Conservation (phyloP, 2,329 filamentous ascomycete genomes). For the Penicillium sp. region DNA sequence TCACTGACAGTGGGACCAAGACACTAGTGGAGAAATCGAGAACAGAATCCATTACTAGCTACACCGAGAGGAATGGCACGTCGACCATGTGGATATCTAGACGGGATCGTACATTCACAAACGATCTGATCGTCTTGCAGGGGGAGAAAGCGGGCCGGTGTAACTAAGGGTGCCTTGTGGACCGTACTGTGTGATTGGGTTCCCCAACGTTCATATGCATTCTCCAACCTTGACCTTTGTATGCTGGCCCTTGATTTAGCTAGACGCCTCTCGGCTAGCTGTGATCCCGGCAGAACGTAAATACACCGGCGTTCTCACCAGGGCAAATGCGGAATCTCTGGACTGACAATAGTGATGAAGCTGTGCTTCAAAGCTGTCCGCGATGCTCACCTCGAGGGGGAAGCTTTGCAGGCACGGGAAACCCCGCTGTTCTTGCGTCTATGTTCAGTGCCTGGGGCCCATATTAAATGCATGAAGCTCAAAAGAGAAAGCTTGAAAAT, state of each 20-base stretch:
- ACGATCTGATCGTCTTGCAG: conserved; percentile 21
- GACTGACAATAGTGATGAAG: conserved; percentile 2
- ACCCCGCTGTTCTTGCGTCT: neutral
- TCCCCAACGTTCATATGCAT: conserved; percentile 12
- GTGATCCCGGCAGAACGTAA: neutral
- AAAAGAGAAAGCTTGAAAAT: conserved; percentile 15
- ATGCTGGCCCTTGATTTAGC: neutral
- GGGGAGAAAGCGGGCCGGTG: conserved; percentile 15
- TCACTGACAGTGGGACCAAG: neutral
- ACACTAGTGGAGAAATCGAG: neutral
- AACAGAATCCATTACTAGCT: neutral
- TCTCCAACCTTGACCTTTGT: neutral
- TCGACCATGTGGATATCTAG: conserved; percentile 14
- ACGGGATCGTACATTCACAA: conserved; percentile 20
- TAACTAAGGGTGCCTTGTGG: conserved; percentile 8
- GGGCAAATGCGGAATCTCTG: conserved; percentile 1
- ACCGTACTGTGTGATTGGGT: neutral
- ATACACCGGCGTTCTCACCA: conserved; percentile 6
- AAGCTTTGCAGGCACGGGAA: conserved; percentile 4
- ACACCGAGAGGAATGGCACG: neutral
- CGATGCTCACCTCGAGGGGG: no score
- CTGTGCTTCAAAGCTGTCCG: neutral
- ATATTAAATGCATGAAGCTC: conserved; percentile 14
- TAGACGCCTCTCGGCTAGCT: neutral
- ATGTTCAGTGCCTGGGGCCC: conserved; percentile 5